Conservation (phyloP, 495 filamentous ascomycete genomes). For the Durotheca rogersii region DNA sequence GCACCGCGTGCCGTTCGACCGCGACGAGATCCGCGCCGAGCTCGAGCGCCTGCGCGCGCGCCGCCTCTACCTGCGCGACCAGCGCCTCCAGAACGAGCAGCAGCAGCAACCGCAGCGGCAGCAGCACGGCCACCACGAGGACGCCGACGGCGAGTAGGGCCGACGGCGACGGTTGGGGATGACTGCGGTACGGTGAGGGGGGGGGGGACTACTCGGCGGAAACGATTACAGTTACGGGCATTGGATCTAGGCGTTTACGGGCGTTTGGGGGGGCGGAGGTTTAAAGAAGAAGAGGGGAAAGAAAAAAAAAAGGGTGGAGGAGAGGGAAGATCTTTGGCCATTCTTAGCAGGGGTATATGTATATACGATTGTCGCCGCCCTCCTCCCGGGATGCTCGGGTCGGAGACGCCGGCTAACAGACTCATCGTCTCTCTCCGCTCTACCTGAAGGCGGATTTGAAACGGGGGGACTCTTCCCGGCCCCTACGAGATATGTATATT, state of each 20-base stretch:
- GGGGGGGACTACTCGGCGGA: too few relatives aligned
- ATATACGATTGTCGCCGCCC: too few relatives aligned
- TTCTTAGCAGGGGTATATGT: neutral
- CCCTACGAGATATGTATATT: neutral
- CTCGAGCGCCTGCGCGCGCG: constrained; percentile 67
- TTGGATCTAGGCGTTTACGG: constrained; percentile 11
- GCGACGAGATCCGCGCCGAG: constrained; percentile 81
- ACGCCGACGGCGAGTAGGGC: too few relatives aligned
- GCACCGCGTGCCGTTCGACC: constrained; percentile 84
- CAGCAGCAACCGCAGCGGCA: constrained; percentile 39
- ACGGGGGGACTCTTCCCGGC: neutral
- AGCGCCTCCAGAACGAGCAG: constrained; percentile 57
- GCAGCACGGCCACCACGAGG: too few relatives aligned
- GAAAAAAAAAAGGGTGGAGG: too few relatives aligned
- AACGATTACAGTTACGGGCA: constrained; percentile 4
- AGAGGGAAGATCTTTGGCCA: too few relatives aligned
- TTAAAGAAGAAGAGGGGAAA: too few relatives aligned
- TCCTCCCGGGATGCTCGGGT: too few relatives aligned
- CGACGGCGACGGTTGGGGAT: constrained; percentile 31
- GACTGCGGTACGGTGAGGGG: too few relatives aligned
- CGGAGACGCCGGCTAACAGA: neutral
- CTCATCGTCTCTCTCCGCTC: constrained; percentile 11
- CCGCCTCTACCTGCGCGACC: constrained; percentile 60
- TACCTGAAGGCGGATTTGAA: neutral
- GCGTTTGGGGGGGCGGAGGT: constrained; percentile 30